Conservation (phyloP, 2,329 filamentous ascomycete species). For the Pyricularia sp. region DNA sequence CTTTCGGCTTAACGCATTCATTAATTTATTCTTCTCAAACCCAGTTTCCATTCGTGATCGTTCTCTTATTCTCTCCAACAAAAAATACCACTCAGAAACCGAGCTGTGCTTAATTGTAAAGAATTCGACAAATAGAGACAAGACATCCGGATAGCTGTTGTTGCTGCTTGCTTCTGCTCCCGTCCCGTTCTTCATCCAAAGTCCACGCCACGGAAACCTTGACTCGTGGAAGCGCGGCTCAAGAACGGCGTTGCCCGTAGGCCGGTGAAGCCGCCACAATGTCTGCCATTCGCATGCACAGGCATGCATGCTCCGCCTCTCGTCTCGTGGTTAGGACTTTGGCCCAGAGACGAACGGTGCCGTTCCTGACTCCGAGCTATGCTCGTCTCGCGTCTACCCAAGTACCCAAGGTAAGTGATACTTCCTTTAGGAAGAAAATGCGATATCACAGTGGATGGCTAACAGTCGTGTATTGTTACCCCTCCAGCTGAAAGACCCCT, state of each 20-base stretch:
- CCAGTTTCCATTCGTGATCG: not conserved
- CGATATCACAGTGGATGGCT: not conserved
- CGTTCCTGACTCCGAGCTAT: not conserved
- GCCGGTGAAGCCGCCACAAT: not conserved
- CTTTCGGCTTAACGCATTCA: not conserved
- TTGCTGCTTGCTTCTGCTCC: not conserved
- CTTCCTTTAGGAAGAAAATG: not conserved
- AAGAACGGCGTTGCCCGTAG: not conserved
- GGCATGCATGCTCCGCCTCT: not conserved
- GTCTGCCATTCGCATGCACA: constrained; percentile 1
- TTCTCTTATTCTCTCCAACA: not conserved
- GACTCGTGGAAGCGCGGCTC: too few relatives aligned
- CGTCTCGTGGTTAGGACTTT: not conserved
- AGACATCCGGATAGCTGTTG: not conserved
- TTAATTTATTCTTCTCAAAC: not conserved
- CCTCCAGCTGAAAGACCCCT: constrained; percentile 66
- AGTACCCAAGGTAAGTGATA: constrained; percentile 30
- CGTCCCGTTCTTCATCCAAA: too few relatives aligned
- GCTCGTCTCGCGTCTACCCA: constrained; percentile 32
- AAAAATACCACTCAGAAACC: not conserved
- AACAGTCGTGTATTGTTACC: not conserved
- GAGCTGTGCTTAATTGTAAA: not conserved
- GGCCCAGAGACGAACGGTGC: not conserved
- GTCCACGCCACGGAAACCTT: too few relatives aligned
- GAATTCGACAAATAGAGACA: not conserved